Base-by-base conservation (phyloP, 1,284 basidiomycete species). In the Tylopilus sp. region DNA sequence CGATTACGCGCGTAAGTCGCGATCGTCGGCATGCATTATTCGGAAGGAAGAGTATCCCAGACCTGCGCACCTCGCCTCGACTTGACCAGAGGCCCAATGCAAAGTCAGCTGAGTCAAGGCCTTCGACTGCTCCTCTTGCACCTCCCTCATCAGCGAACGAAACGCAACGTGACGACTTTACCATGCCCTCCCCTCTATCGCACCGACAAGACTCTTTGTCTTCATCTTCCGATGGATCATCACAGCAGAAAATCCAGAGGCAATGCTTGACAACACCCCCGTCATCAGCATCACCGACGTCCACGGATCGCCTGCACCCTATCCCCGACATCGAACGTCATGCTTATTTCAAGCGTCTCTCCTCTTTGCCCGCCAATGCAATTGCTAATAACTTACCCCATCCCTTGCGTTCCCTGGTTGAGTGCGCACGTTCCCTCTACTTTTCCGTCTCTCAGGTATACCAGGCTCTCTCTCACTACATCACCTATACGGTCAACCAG, bases 401-500 rank as follows among this genome's bases (percentile, higher is more conserved):
- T 9, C 77, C 89, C 10, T 76, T 98, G 17, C 75, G 89, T 25
- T 80, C 80, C 40, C 81, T 96, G 31, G 81, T 96, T 47, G 94
- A 99, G 65, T 88, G 90, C 7, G 86, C 92, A 43, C 88, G 96
- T 26, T 94, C 92, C 14, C 86, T 99, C 42, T 81, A 98, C 20
- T 99, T 98, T 68, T 90, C 94, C 2, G 79, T 96, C 51, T 93
- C 92, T 28, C 95, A 98, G 72, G 85, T 98, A 28, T 91, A 98
- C 67, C 85, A 93, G 56, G 88, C 92, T 0, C 76, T 99, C 25
- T 86, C 92, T 53, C 92, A 97, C 64, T 97, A 96, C 72, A 88
- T 91, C 45, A 81, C 87, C 15, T 90, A 92, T 60, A 89, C 90
- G 22, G 85, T 88, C 48, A 89, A 95, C 64, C 93, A 95, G 56